Evolutionary conservation across 139 green algal species (phyloP), one percentile per base, ranked within the genome.

Genomic region (Chlamydomonas applanata): DNA sequence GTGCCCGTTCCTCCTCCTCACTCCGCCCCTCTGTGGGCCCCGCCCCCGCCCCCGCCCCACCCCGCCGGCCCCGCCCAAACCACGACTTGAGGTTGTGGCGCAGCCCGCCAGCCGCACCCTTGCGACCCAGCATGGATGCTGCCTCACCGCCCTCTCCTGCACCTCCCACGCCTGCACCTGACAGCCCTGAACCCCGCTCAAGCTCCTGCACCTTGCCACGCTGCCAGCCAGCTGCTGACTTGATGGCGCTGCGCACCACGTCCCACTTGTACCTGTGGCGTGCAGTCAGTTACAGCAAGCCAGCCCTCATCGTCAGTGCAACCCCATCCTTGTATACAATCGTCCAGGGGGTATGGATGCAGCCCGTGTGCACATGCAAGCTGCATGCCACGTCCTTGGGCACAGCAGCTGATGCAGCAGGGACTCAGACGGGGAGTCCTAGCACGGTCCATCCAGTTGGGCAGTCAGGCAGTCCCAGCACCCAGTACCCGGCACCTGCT

Each of bases 201-300:
- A 74, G 68, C 68, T 74, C 86, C 59, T 82, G 66, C 63, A 96
- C 83, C 80, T 96, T 96, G 71, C 85, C 52, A 14, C 83, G 74
- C 70, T 96, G 90, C 69, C 92, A 74, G 34, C 91, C 91, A 9
- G 83, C 72, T 3, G 83, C 80, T 14, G 64, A 86, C 82, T 91
- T 93, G 69, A 93, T 64, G 64, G 89, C 82, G 16, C 77, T 89
- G 29, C 84, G 82, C 19, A 94, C 66, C 13, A 84, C 81, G 76
- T 94, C 88, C 89, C 88, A 92, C 79, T 96, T 96, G 78, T 94
- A 86, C 78, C 84, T 85, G 57, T 62, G 70, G 34, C 2, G 1
- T 19, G n/a, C n/a, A n/a, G n/a, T n/a, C n/a, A n/a, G n/a, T n/a
- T n/a, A n/a, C n/a, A n/a, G n/a, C n/a, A n/a, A n/a, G n/a, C n/a